A percentile compares a stretch with the other conserved stretches of the same genome.
Evolutionary conservation across 129 eudicot genomes (phyloP).

Genomic region (Flaveria trinervia): DNA sequence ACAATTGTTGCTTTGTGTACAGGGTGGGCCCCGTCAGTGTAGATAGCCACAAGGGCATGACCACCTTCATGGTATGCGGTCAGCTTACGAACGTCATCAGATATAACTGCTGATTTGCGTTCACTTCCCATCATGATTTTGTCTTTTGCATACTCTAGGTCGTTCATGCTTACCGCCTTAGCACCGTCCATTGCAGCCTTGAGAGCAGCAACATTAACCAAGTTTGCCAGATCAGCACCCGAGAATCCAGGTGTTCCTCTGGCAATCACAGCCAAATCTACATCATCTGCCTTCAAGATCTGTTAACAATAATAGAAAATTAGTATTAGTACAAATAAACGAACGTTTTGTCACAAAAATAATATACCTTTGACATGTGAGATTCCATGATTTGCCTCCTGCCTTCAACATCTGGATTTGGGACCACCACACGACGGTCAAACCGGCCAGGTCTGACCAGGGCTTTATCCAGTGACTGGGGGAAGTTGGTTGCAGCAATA

Average conservation of each 20-base stretch:
- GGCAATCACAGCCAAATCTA: slow-evolving; percentile 82
- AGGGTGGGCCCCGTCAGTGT: slow-evolving; percentile 92
- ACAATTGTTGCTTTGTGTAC: slow-evolving; percentile 98
- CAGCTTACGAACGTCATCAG: slow-evolving; percentile 70
- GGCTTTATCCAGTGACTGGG: slow-evolving; percentile 83
- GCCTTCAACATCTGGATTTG: slow-evolving; percentile 94
- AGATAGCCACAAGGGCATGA: slow-evolving; percentile 92
- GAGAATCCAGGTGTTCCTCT: slow-evolving; percentile 98
- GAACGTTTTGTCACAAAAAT: background rate
- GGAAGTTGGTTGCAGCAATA: slow-evolving; percentile 85
- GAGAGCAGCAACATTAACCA: slow-evolving; percentile 89
- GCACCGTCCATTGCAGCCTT: slow-evolving; percentile 99
- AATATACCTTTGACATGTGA: slow-evolving; percentile 77
- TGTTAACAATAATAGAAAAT: slow-evolving; percentile 29
- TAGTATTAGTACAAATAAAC: background rate
- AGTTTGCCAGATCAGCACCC: slow-evolving; percentile 96
- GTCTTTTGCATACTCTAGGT: slow-evolving; percentile 90
- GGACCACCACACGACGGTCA: slow-evolving; percentile 84
- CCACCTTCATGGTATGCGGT: slow-evolving; percentile 95
- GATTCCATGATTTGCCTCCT: slow-evolving; percentile 85
- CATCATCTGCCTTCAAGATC: slow-evolving; percentile 88
- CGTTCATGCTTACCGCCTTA: slow-evolving; percentile 74
- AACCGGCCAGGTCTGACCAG: slow-evolving; percentile 88
- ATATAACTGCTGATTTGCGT: slow-evolving; percentile 95
- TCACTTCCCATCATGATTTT: slow-evolving; percentile 96